A percentile compares a stretch with the other conserved stretches of the same genome.
These are phyloP conservation scores for Hemileccinum rubropunctum DNA, from an alignment of 768 basidiomycete genomes.

Conservation along the genomic window DNA sequence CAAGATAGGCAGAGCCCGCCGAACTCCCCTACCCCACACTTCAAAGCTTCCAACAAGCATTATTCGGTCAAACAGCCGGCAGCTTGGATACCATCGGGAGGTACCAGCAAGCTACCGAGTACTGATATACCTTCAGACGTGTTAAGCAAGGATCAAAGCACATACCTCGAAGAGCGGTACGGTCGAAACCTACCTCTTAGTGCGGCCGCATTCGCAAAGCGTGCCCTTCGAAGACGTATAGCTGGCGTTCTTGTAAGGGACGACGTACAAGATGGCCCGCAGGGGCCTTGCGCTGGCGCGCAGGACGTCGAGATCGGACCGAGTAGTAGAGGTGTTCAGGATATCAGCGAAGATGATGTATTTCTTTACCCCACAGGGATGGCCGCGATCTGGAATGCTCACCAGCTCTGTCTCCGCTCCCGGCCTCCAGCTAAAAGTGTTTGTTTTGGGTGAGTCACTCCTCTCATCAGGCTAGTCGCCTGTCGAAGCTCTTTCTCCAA, in stretches of 20 bases:
- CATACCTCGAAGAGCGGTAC: slow-evolving; percentile 92
- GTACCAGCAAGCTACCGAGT: slow-evolving; percentile 3
- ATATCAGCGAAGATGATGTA: slow-evolving; percentile 82
- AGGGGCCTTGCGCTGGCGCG: slow-evolving; percentile 42
- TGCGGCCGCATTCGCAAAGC: slow-evolving; percentile 77
- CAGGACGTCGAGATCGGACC: slow-evolving; percentile 51
- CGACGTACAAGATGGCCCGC: slow-evolving; percentile 29
- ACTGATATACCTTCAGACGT: slow-evolving; percentile 36
- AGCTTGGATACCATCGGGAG: slow-evolving; percentile 6
- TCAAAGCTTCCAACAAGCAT: slow-evolving; percentile 54
- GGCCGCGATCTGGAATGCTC: slow-evolving; percentile 92
- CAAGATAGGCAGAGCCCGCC: slow-evolving; percentile 34
- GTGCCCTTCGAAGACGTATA: slow-evolving; percentile 82
- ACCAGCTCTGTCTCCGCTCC: slow-evolving; percentile 58
- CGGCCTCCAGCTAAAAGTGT: slow-evolving; percentile 73
- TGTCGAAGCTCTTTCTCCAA: background rate
- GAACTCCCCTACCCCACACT: slow-evolving; percentile 21
- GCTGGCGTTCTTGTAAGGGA: slow-evolving; percentile 81
- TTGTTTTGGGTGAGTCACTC: slow-evolving; percentile 79
- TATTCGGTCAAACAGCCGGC: slow-evolving; percentile 41
- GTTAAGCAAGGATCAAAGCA: slow-evolving; percentile 58
- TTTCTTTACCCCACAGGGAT: slow-evolving; percentile 88
- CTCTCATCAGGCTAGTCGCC: background rate
- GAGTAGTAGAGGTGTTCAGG: slow-evolving; percentile 64
- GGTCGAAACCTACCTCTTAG: slow-evolving; percentile 82